Evolutionary conservation across 139 green algal genomes (phyloP).

Genomic region (Coelastrella sp.): DNA sequence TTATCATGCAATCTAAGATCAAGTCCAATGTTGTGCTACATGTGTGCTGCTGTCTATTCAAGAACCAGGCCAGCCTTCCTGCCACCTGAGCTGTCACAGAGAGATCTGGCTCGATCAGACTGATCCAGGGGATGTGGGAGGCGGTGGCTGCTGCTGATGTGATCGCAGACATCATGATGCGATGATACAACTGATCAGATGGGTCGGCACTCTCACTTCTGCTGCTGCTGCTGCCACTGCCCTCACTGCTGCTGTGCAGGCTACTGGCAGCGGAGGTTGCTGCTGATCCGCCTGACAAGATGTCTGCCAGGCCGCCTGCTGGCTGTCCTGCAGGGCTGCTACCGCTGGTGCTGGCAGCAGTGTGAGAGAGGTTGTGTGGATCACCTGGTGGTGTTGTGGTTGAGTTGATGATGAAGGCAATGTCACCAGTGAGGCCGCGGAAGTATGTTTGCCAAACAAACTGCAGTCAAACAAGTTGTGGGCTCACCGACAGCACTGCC

Average conservation of each 20-base stretch:
- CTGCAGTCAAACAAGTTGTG: too few relatives aligned
- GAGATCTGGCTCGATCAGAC: neutral
- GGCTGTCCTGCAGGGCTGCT: neutral
- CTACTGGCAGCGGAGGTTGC: neutral
- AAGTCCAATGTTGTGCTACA: neutral
- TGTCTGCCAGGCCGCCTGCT: neutral
- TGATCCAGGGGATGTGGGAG: neutral
- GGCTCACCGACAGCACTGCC: too few relatives aligned
- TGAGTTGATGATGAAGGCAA: neutral
- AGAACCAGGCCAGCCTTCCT: neutral
- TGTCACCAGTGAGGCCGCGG: neutral
- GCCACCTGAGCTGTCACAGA: neutral
- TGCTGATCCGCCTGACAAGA: neutral
- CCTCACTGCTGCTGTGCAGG: too few relatives aligned
- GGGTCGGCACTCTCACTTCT: neutral
- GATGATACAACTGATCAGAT: neutral
- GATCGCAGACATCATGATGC: neutral
- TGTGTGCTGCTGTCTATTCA: neutral
- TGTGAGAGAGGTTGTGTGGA: too few relatives aligned
- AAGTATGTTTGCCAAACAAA: neutral
- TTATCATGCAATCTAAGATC: neutral
- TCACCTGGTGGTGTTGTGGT: neutral
- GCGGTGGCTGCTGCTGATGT: neutral
- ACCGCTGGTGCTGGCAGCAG: neutral
- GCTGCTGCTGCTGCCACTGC: neutral